phyloP scores from a whole-genome alignment of 1,284 basidiomycete species.

The Sporisorium graminicola region DNA sequence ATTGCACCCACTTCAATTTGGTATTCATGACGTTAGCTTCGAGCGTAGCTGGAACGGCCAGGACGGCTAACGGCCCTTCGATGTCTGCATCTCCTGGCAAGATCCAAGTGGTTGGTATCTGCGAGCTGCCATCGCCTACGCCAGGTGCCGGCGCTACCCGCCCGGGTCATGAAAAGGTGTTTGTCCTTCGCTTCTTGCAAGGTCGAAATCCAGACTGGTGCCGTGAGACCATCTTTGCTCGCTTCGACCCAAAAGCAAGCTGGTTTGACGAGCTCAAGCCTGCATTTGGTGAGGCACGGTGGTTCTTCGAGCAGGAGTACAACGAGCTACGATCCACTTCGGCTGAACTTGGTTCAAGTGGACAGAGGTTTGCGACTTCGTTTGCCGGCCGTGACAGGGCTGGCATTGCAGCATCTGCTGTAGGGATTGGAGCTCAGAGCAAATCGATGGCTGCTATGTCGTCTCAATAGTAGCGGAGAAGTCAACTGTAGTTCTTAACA shows the following conservation, averaged over 20 bases:
- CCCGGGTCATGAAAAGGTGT: slow-evolving; percentile 1
- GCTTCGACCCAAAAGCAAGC: slow-evolving; percentile 5
- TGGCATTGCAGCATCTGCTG: too few species aligned
- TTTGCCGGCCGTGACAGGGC: too few species aligned
- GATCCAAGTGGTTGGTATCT: slow-evolving; percentile 6
- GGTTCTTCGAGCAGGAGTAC: slow-evolving; percentile 18
- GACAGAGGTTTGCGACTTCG: slow-evolving; percentile 8
- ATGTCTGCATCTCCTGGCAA: slow-evolving; percentile 14
- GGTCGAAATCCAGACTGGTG: slow-evolving; percentile 3
- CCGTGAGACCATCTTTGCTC: slow-evolving; percentile 4
- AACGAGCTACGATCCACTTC: not conserved
- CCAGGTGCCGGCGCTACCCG: not conserved
- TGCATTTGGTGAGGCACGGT: not conserved
- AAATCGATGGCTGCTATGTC: too few species aligned
- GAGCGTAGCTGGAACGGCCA: slow-evolving; percentile 8
- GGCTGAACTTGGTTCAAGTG: slow-evolving; percentile 12
- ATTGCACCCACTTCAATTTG: too few species aligned
- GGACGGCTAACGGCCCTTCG: slow-evolving; percentile 4
- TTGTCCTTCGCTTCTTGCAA: slow-evolving; percentile 9
- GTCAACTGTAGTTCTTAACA: too few species aligned
- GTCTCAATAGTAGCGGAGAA: too few species aligned
- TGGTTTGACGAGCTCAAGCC: slow-evolving; percentile 10
- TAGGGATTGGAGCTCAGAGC: too few species aligned
- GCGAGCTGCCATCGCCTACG: not conserved
- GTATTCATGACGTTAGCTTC: too few species aligned